Evolutionary conservation across 2,329 filamentous ascomycete genomes (phyloP).

Genomic region (Rhynchosporium agropyri): DNA sequence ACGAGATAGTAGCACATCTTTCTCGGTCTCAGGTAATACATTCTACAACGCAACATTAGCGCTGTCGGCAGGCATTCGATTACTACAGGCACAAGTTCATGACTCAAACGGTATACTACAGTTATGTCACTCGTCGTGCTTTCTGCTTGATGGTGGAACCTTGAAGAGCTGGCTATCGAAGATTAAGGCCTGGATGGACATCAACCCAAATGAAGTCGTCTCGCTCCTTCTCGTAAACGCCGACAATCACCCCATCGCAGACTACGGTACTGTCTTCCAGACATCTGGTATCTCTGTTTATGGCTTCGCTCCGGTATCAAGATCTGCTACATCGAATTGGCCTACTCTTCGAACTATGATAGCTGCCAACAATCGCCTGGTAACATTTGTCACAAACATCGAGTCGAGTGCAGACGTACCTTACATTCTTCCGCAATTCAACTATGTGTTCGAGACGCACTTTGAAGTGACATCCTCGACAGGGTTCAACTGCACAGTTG

Average conservation of each 20-base stretch:
- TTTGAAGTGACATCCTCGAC: constrained; percentile 64
- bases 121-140: constrained; percentile 62
- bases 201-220: constrained; percentile 61
- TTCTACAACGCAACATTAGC: constrained; percentile 60
- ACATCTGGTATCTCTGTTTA: constrained; percentile 61
- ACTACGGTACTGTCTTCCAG: constrained; percentile 50
- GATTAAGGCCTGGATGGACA: constrained; percentile 62
- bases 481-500: constrained; percentile 72
- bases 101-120: constrained; percentile 53
- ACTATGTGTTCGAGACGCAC: constrained; percentile 71
- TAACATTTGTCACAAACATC: constrained; percentile 68
- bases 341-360: constrained; percentile 75
- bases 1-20: constrained; percentile 48
- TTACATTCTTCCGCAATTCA: constrained; percentile 66
- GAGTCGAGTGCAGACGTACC: constrained; percentile 48
- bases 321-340: constrained; percentile 56
- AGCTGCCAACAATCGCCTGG: constrained; percentile 61
- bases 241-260: constrained; percentile 56
- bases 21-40: constrained; percentile 56
- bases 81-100: constrained; percentile 67
- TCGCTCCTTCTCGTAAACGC: constrained; percentile 65
- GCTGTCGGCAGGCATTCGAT: constrained; percentile 63
- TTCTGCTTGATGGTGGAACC: constrained; percentile 59
- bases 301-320: constrained; percentile 58
- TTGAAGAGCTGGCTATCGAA: constrained; percentile 57